Conservation (phyloP, 129 eudicot genomes). For the Oenanthe sinensis region DNA sequence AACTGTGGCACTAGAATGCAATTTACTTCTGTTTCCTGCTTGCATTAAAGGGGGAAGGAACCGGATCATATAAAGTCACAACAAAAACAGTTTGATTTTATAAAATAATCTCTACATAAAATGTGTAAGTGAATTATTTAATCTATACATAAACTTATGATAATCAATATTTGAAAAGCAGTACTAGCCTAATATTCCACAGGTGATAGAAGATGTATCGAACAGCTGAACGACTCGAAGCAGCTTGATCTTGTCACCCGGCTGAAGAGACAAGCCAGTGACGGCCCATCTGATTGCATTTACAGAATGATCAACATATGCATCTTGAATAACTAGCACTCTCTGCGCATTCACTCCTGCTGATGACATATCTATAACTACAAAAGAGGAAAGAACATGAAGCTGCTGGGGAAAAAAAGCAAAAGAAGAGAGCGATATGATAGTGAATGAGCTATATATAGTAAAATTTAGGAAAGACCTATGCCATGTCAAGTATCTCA, state of each 20-base stretch:
- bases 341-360: slow-evolving; percentile 6
- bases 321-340: slow-evolving; percentile 27
- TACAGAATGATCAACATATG: slow-evolving; percentile 9
- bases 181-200: slow-evolving; percentile 6
- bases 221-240: slow-evolving; percentile 27
- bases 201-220: neutral
- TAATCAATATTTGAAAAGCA: neutral
- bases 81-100: neutral
- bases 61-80: neutral
- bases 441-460: neutral
- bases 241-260: slow-evolving; percentile 30
- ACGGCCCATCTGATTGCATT: slow-evolving; percentile 16
- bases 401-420: neutral
- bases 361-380: slow-evolving; percentile 12
- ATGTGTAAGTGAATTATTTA: neutral
- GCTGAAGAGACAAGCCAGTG: slow-evolving; percentile 14
- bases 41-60: neutral
- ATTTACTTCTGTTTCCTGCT: slow-evolving; percentile 11
- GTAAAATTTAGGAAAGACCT: neutral
- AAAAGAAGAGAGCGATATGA: slow-evolving; percentile 2
- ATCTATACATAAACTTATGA: neutral
- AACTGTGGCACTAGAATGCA: slow-evolving; percentile 31
- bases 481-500: neutral
- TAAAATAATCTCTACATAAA: neutral
- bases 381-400: neutral